A percentile compares a stretch with the other conserved stretches of the same genome.
Conservation (phyloP, 768 basidiomycete species). For the Leucocoprinus sp. region DNA sequence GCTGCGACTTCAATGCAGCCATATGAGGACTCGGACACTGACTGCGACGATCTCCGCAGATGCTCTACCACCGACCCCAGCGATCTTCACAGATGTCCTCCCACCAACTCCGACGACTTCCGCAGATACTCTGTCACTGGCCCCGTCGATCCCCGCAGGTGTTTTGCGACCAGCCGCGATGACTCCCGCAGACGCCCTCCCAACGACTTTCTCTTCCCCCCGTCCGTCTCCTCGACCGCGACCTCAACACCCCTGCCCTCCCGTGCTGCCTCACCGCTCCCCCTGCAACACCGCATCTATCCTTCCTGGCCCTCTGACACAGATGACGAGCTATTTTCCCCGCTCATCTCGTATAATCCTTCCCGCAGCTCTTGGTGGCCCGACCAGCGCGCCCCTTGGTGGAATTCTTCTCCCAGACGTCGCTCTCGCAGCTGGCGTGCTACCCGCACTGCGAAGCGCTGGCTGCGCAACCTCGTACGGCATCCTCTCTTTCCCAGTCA, state of each 20-base stretch:
- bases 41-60: slow-evolving; percentile 26
- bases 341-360: slow-evolving; percentile 28
- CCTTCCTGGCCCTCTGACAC: slow-evolving; percentile 51
- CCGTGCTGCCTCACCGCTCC: slow-evolving; percentile 51
- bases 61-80: slow-evolving; percentile 33
- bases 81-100: slow-evolving; percentile 16
- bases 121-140: slow-evolving; percentile 28
- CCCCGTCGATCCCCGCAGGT: slow-evolving; percentile 23
- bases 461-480: slow-evolving; percentile 47
- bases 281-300: slow-evolving; percentile 40
- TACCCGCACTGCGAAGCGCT: slow-evolving; percentile 45
- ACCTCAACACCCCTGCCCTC: slow-evolving; percentile 52
- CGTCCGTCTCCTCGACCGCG: slow-evolving; percentile 33
- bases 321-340: slow-evolving; percentile 50
- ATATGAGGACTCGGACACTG: slow-evolving; percentile 38
- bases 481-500: slow-evolving; percentile 75
- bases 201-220: slow-evolving; percentile 25
- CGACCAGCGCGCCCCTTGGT: slow-evolving; percentile 49
- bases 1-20: no score
- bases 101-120: slow-evolving; percentile 31
- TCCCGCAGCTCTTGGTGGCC: slow-evolving; percentile 31
- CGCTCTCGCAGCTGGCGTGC: slow-evolving; percentile 41
- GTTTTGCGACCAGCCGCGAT: no score
- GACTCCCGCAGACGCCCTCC: no score
- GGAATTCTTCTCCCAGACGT: slow-evolving; percentile 43